These are phyloP conservation scores for Wickerhamiella australiensis DNA, from an alignment of 805 yeast genomes.

Conservation along the genomic window DNA sequence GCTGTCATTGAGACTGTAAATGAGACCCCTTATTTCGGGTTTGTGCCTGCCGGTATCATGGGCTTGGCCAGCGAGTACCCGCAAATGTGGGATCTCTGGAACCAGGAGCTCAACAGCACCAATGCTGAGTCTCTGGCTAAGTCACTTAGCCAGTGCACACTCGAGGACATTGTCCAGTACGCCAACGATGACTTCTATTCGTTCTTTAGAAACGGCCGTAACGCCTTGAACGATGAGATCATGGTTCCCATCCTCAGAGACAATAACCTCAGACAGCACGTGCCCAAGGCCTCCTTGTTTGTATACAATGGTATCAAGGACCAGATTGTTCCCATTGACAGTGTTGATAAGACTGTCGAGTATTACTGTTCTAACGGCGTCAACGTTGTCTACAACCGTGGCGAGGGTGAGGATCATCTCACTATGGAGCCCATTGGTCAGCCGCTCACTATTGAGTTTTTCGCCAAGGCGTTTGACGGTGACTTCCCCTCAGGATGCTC, in stretches of 20 bases:
- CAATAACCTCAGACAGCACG: slow-evolving; percentile 20
- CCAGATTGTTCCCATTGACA: slow-evolving; percentile 18
- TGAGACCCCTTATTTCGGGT: slow-evolving; percentile 18
- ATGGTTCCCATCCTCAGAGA: slow-evolving; percentile 16
- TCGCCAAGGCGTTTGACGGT: neutral
- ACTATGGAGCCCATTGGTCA: neutral
- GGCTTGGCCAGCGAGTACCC: slow-evolving; percentile 23
- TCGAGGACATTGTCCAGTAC: slow-evolving; percentile 14
- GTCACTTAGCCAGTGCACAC: slow-evolving; percentile 16
- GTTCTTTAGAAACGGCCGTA: slow-evolving; percentile 18
- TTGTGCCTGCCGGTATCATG: slow-evolving; percentile 20
- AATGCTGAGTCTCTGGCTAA: neutral
- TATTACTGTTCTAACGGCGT: slow-evolving; percentile 22
- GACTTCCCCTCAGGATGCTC: neutral
- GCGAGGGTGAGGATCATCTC: slow-evolving; percentile 13
- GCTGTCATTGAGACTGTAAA: slow-evolving; percentile 16
- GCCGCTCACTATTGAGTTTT: neutral
- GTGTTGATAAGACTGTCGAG: slow-evolving; percentile 18
- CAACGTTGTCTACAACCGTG: slow-evolving; percentile 18
- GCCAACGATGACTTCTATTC: slow-evolving; percentile 17
- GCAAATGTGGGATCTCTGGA: slow-evolving; percentile 11
- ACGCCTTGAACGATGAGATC: slow-evolving; percentile 13
- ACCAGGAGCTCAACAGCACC: slow-evolving; percentile 10
- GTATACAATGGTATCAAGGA: slow-evolving; percentile 24
- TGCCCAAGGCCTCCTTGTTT: slow-evolving; percentile 21